Percentiles rank a stretch among this genome's conserved stretches.
Evolutionary conservation across 2,329 filamentous ascomycete species (phyloP).

Genomic region (Ascochyta fabae): DNA sequence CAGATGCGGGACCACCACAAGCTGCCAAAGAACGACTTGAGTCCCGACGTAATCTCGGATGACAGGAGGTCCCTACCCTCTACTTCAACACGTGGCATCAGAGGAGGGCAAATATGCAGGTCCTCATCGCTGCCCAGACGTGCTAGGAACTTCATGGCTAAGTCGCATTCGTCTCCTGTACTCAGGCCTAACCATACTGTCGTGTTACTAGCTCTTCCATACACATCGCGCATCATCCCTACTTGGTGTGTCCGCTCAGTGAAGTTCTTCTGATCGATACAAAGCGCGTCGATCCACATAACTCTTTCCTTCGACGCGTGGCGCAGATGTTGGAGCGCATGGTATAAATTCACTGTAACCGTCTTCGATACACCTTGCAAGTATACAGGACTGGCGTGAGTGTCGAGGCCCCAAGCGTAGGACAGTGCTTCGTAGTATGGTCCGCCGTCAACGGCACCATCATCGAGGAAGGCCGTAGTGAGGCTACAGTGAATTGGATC

Average conservation of each 20-base stretch:
- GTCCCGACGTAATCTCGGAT: neutral
- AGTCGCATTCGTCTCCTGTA: neutral
- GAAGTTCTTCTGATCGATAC: neutral
- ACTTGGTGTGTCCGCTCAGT: neutral
- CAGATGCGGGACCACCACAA: constrained; percentile 1
- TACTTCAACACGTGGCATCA: neutral
- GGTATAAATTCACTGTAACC: neutral
- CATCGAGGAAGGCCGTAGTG: neutral
- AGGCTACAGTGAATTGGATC: neutral
- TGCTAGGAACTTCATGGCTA: neutral
- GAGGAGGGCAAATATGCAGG: neutral
- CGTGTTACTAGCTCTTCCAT: neutral
- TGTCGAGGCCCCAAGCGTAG: neutral
- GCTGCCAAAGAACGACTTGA: neutral
- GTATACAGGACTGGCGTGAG: neutral
- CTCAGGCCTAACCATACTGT: neutral
- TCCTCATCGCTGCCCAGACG: neutral
- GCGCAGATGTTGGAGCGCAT: neutral
- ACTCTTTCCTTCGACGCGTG: neutral
- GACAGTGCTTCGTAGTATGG: neutral
- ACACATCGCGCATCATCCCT: neutral
- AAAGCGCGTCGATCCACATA: constrained; percentile 2
- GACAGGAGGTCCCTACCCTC: neutral
- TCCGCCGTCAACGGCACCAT: neutral
- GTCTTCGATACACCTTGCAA: neutral